phyloP scores from a whole-genome alignment of 352 stramenopile genomes.

The Globisporangium radiosum region DNA sequence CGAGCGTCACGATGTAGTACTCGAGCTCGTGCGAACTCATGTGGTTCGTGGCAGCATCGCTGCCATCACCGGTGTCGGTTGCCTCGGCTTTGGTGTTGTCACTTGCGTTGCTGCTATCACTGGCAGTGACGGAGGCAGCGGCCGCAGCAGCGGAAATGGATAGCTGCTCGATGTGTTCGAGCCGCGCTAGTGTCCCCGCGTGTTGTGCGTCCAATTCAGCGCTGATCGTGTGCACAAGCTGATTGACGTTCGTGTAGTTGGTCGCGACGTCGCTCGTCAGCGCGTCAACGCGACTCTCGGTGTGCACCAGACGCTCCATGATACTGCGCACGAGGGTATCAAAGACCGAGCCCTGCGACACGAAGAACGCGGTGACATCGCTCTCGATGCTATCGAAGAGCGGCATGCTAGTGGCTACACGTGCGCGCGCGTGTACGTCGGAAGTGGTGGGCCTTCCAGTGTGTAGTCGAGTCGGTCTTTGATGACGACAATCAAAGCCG shows the following conservation, averaged over 20 bases:
- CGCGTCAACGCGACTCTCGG: constrained; percentile 40
- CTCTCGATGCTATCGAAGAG: constrained; percentile 61
- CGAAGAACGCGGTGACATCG: constrained; percentile 58
- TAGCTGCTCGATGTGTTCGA: constrained; percentile 2
- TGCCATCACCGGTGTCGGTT: no score
- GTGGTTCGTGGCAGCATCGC: not conserved
- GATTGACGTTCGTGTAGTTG: constrained; percentile 27
- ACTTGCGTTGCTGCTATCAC: not conserved
- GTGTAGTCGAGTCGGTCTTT: no score
- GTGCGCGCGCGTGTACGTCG: not conserved
- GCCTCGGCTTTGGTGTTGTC: not conserved
- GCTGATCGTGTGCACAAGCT: constrained; percentile 21
- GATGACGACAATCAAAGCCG: no score
- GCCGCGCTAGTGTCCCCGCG: constrained; percentile 3
- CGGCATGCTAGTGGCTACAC: constrained; percentile 22
- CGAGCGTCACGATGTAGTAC: constrained; percentile 51
- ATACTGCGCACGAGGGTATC: constrained; percentile 47
- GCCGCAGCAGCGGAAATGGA: not conserved
- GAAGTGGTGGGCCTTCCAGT: no score
- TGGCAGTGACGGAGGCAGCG: not conserved
- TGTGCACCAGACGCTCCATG: constrained; percentile 38
- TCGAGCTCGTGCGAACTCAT: constrained; percentile 40
- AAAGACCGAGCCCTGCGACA: constrained; percentile 65
- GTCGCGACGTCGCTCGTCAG: constrained; percentile 17
- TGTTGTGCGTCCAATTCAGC: constrained; percentile 11